These are phyloP conservation scores for Cucurbitaria berberidis DNA, from an alignment of 2,329 filamentous ascomycete species.

Conservation along the genomic window DNA sequence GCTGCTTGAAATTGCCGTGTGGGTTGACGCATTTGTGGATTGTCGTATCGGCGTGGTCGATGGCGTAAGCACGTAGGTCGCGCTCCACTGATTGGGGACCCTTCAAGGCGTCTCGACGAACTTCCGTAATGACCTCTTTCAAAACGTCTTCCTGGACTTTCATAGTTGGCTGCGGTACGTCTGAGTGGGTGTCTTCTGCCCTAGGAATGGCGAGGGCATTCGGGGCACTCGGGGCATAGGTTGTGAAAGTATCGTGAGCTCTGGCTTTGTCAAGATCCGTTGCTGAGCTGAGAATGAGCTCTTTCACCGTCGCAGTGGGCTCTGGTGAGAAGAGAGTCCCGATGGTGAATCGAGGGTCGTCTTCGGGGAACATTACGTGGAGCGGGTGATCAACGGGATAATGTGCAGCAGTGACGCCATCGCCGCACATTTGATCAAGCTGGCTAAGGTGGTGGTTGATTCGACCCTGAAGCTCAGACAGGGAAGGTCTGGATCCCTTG, in stretches of 20 bases:
- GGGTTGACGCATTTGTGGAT: conserved; percentile 2
- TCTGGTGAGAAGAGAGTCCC: neutral
- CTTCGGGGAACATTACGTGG: neutral
- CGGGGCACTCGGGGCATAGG: no score
- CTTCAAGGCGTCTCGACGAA: neutral
- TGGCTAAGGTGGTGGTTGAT: neutral
- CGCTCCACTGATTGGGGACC: neutral
- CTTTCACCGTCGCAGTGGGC: neutral
- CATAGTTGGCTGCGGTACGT: neutral
- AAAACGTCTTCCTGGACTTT: neutral
- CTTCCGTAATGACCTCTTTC: neutral
- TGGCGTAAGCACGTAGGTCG: neutral
- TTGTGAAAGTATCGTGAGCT: neutral
- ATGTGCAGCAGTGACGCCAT: neutral
- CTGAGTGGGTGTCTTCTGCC: no score
- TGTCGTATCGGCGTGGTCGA: neutral
- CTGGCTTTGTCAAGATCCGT: neutral
- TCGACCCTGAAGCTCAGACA: neutral
- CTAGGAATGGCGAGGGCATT: no score
- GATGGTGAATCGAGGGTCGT: conserved; percentile 1
- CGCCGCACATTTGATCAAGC: neutral
- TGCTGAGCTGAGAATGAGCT: neutral
- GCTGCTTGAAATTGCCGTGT: conserved; percentile 2
- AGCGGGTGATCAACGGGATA: neutral
- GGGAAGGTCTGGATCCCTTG: neutral